Percentiles rank a stretch among this genome's conserved stretches.
Evolutionary conservation across 495 filamentous ascomycete species (phyloP).

Genomic region (Alectoria sarmentosa): DNA sequence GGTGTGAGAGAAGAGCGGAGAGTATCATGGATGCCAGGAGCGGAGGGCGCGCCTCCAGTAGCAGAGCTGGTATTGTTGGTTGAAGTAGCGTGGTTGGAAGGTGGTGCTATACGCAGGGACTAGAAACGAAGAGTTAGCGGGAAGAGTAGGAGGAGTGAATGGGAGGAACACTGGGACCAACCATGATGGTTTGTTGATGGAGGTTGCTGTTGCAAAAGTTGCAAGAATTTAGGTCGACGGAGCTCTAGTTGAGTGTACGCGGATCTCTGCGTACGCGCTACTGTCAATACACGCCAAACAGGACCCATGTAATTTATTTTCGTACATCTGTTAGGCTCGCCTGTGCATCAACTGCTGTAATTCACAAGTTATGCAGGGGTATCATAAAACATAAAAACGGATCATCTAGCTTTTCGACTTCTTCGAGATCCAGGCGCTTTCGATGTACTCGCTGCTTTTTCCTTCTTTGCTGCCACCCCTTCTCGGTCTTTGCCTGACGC

Average conservation of each 20-base stretch:
- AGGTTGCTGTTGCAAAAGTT: not conserved
- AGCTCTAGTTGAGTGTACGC: conserved; percentile 7
- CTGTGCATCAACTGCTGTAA: too few species aligned
- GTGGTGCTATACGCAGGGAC: conserved; percentile 85
- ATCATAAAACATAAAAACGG: not conserved
- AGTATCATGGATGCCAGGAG: conserved; percentile 84
- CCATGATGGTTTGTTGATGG: conserved; percentile 20
- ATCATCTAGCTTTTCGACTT: conserved; percentile 35
- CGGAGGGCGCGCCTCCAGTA: conserved; percentile 67
- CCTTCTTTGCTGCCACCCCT: conserved; percentile 24
- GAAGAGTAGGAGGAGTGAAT: conserved; percentile 42
- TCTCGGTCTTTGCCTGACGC: conserved; percentile 25
- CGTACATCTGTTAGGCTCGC: too few species aligned
- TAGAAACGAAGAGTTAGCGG: conserved; percentile 35
- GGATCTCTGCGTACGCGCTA: not conserved
- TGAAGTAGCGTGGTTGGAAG: conserved; percentile 47
- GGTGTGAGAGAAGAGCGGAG: conserved; percentile 65
- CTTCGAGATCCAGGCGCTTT: conserved; percentile 39
- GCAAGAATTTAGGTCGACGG: not conserved
- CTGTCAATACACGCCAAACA: not conserved
- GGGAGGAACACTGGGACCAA: conserved; percentile 74
- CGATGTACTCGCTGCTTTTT: conserved; percentile 19
- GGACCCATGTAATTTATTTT: not conserved
- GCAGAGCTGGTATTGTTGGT: conserved; percentile 37
- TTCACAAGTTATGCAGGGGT: not conserved